A percentile compares a stretch with the other conserved stretches of the same genome.
These are phyloP conservation scores for Lenwebbia sp. DNA, from an alignment of 345 rosid species.

Conservation along the genomic window DNA sequence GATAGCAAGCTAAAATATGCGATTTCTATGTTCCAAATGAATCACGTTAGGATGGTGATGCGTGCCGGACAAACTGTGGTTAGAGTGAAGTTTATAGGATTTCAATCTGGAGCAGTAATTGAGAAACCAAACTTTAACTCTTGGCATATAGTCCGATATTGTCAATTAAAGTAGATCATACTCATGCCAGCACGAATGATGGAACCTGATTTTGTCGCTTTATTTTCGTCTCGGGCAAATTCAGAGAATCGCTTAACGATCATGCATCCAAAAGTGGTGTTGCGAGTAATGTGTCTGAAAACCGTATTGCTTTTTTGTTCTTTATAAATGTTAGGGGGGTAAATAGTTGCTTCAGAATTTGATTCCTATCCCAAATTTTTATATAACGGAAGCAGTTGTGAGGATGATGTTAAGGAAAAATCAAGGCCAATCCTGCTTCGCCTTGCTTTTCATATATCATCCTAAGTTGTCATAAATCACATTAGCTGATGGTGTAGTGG, in stretches of 20 bases:
- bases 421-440: no score
- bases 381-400: background rate
- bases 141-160: background rate
- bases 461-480: background rate
- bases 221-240: no score
- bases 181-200: no score
- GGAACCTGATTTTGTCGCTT: no score
- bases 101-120: background rate
- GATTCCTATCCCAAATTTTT: background rate
- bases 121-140: background rate
- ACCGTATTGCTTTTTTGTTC: rapidly evolving
- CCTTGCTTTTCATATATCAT: no score
- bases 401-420: background rate
- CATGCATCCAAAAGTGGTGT: no score
- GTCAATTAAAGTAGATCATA: background rate
- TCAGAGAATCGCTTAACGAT: no score
- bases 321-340: background rate
- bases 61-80: background rate
- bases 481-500: rapidly evolving
- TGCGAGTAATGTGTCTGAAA: no score
- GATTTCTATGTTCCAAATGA: background rate
- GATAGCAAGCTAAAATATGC: no score
- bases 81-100: background rate
- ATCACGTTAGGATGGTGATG: background rate
- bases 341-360: background rate